Base-by-base conservation (phyloP, 2,329 filamentous ascomycete genomes). In the Aspergillus latus region DNA sequence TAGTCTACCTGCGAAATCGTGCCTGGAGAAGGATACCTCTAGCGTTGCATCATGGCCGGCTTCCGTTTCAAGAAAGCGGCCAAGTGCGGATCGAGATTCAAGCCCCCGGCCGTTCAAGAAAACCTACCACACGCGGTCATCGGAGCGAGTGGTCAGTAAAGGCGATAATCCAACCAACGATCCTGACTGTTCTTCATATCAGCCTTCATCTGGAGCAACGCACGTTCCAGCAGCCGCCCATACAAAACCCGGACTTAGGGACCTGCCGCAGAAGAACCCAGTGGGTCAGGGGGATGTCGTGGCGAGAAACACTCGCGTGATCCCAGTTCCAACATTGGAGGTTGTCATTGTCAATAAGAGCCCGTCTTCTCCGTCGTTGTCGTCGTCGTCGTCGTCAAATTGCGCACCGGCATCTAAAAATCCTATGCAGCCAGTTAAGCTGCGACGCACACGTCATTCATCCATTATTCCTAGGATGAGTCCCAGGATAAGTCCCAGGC, bases 321-420 rank as follows among this genome's bases (percentile, higher is more conserved):
- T 37, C 29, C 37, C 34, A 47, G 21, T 30, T 21, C 45, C 36
- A 30, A 46, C 61, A 39, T 54, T 72, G 9, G 68, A 71, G 56
- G 69, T 72, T 1, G 70, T 72, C 13, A 65, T 72, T 15, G 43
- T 69, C 52, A 69, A 72, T n/a, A 62, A 59, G 51, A 48, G 9
- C 43, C 48, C 39, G 30, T 42, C 21, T 21, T 21, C 21, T 21
- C 21, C 21, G 21, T 21, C 21, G 21, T 21, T 21, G 21, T 21
- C 21, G 21, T 21, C 21, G 10, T 16, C 21, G 21, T 21, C 21
- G 21, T 21, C 21, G 10, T 16, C 21, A 30, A 15, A n/a, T 21
- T 28, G 54, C 52, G 50, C 49, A n/a, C 28, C 52, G 51, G 46
- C 26, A 42, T 10, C 30, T 34, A 26, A 58, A 26, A 13, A 49